A percentile compares a stretch with the other conserved stretches of the same genome.
These are phyloP conservation scores for Ichthyophthirius multifiliis DNA, from an alignment of 169 alveolate genomes.

Conservation along the genomic window DNA sequence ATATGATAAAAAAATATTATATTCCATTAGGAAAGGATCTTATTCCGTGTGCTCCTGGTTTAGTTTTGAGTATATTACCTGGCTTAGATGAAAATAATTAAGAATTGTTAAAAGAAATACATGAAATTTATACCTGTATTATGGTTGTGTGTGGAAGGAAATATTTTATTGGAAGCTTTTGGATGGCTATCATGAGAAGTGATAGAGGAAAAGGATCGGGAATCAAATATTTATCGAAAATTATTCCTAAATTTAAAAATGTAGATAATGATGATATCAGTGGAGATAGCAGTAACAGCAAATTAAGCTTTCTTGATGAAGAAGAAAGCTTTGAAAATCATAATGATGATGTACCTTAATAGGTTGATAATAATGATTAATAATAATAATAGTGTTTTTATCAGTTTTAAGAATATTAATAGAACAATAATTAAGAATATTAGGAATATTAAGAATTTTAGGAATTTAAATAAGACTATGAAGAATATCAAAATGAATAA, in stretches of 20 bases:
- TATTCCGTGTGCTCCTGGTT: conserved; percentile 38
- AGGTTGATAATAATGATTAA: background rate
- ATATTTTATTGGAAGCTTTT: conserved; percentile 33
- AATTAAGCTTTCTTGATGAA: background rate
- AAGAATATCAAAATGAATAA: background rate
- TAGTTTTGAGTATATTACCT: conserved; percentile 36
- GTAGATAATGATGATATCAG: background rate
- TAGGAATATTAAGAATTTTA: background rate
- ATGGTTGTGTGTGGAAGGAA: conserved; percentile 30
- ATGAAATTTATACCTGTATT: background rate
- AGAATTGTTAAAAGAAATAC: conserved; percentile 14
- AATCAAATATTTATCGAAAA: conserved; percentile 15
- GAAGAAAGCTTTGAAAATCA: background rate
- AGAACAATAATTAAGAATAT: background rate
- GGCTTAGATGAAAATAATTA: conserved; percentile 45
- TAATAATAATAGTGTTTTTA: background rate
- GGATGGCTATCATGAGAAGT: conserved; percentile 37
- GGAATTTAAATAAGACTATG: background rate
- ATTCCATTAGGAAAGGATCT: conserved; percentile 34
- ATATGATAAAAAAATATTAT: conserved; percentile 11
- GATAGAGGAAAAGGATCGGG: conserved; percentile 35
- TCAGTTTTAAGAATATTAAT: background rate
- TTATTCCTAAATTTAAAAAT: conserved; percentile 3
- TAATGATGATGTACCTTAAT: background rate
- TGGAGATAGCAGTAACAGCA: background rate